Percentiles rank a stretch among this genome's conserved stretches.
Conservation (phyloP, 345 rosid genomes). For the Lumnitzera racemosa region DNA sequence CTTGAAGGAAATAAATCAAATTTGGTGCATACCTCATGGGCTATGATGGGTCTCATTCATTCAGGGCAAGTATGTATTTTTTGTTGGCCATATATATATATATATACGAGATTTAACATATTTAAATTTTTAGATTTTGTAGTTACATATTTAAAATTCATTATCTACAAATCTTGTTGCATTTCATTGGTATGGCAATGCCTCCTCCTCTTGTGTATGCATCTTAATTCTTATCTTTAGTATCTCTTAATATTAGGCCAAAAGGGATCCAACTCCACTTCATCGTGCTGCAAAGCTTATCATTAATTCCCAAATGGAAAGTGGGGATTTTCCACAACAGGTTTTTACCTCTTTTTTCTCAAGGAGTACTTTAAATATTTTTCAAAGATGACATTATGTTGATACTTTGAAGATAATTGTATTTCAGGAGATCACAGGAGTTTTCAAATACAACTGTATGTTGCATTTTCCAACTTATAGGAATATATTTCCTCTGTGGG, state of each 20-base stretch:
- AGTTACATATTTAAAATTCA: too few relatives aligned
- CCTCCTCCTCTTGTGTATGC: too few relatives aligned
- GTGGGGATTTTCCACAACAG: constrained; percentile 68
- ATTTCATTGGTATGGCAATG: too few relatives aligned
- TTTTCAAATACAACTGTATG: constrained; percentile 35
- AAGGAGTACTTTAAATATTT: neutral
- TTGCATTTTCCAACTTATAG: constrained; percentile 31
- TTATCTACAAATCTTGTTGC: too few relatives aligned
- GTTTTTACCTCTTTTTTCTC: constrained; percentile 8
- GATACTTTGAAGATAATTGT: too few relatives aligned
- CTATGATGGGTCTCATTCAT: constrained; percentile 36
- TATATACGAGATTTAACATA: neutral
- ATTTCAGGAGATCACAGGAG: constrained; percentile 34
- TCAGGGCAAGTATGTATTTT: constrained; percentile 36
- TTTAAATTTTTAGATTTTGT: neutral
- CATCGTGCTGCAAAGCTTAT: constrained; percentile 56
- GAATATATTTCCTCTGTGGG: constrained; percentile 41
- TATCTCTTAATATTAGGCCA: constrained; percentile 20
- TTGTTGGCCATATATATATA: neutral
- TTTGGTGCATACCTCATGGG: constrained; percentile 47
- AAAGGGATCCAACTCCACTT: constrained; percentile 55
- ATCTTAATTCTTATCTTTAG: too few relatives aligned
- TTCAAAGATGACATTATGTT: neutral
- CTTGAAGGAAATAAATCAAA: constrained; percentile 39
- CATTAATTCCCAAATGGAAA: constrained; percentile 55